Evolutionary conservation across 1,139 yeast species (phyloP).

Genomic region (Yamadazyma mexicana): DNA sequence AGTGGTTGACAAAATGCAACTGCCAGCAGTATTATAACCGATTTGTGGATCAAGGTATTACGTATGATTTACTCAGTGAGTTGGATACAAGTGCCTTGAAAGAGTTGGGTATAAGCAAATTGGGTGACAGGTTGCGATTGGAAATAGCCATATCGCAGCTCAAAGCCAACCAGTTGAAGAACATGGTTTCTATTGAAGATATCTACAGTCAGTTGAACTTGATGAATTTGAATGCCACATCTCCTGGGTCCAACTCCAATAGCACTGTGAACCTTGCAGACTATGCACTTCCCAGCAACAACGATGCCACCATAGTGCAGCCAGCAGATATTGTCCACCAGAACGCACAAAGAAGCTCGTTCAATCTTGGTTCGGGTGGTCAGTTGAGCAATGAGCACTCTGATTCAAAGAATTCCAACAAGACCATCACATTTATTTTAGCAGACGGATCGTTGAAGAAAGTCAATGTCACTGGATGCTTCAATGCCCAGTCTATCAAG

Average conservation of each 20-base stretch:
- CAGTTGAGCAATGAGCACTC: conserved; percentile 4
- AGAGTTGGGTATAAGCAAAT: conserved; percentile 71
- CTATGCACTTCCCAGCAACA: conserved; percentile 9
- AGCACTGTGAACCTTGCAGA: conserved; percentile 10
- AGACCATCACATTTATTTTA: conserved; percentile 62
- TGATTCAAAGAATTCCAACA: conserved; percentile 36
- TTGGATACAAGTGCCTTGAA: conserved; percentile 68
- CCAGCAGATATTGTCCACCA: conserved; percentile 10
- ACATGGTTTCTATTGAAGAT: conserved; percentile 32
- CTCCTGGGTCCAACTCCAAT: conserved; percentile 10
- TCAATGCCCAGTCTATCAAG: conserved; percentile 78
- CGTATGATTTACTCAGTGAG: conserved; percentile 58
- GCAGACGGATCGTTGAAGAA: conserved; percentile 75
- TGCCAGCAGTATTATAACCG: conserved; percentile 38
- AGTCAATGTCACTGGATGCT: conserved; percentile 77
- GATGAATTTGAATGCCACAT: conserved; percentile 8
- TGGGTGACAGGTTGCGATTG: conserved; percentile 80
- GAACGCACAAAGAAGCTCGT: conserved; percentile 5
- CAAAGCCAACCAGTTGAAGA: conserved; percentile 36
- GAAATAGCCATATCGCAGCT: conserved; percentile 52
- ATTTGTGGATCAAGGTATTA: conserved; percentile 53
- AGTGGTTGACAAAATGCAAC: conserved; percentile 36
- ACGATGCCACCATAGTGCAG: conserved; percentile 18
- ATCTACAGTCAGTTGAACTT: conserved; percentile 26
- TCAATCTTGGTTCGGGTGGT: conserved; percentile 6